These are phyloP conservation scores for Epichloe brachyelytri DNA, from an alignment of 2,329 filamentous ascomycete species.

Conservation along the genomic window DNA sequence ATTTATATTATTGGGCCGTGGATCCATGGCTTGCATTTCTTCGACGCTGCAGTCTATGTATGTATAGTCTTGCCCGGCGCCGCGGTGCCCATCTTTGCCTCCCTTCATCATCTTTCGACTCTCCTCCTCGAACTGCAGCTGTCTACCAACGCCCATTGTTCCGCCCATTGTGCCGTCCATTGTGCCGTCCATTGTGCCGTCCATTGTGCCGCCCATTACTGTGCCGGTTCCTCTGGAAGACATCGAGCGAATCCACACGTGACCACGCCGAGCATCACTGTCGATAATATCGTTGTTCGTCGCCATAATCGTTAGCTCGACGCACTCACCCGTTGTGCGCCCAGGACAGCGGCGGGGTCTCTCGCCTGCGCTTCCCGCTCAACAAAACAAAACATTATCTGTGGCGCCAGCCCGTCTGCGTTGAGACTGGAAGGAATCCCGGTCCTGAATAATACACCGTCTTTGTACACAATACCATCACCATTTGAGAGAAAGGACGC, in stretches of 20 bases:
- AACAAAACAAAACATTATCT: neutral
- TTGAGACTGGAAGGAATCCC: neutral
- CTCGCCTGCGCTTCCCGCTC: neutral
- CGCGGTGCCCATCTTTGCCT: conserved; percentile 9
- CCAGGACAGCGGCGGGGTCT: neutral
- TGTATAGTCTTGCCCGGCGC: conserved; percentile 1
- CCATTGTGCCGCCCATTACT: neutral
- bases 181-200: neutral
- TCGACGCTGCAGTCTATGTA: neutral
- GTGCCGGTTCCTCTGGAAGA: neutral
- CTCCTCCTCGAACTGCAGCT: neutral
- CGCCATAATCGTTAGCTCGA: neutral
- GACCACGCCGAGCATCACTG: neutral
- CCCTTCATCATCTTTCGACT: conserved; percentile 5
- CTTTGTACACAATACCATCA: neutral
- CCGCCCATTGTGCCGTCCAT: neutral
- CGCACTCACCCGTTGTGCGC: conserved; percentile 1
- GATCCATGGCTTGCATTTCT: neutral
- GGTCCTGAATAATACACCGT: neutral
- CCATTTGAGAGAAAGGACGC: neutral
- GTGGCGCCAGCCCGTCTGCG: neutral
- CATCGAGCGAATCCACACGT: neutral
- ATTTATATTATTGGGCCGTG: neutral
- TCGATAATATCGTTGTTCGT: neutral
- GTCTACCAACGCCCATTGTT: neutral